Evolutionary conservation across 2,329 filamentous ascomycete species (phyloP), one percentile per base, ranked within the genome.

Genomic region (Pseudocercospora fuligena): DNA sequence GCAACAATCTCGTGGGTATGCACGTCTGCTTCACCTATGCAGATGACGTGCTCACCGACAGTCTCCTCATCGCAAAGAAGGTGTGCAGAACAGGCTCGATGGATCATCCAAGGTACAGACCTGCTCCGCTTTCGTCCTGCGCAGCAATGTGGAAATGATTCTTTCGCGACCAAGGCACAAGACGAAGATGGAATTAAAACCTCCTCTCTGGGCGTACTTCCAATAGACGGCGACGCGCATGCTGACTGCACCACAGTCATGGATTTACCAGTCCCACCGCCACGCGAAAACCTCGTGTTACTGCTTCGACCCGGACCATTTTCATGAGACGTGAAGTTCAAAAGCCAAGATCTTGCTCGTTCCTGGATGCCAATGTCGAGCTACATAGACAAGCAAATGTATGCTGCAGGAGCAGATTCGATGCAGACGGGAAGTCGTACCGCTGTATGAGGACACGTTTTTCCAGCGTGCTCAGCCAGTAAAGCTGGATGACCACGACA

Each of bases 281-380:
- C 66, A 68, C 63, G 66, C 63, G 66, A 66, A 49, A 56, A 61
- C 60, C 47, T 67, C 65, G 61, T 64, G 57, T 25, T 49, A 62
- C 53, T 16, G 23, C 19, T 54, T 49, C 2, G n/a, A 25, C 43
- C 25, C 33, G 43, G 16, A 43, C 21, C 57, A 31, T 29, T 27
- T 54, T 8, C 16, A 54, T 54, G 21, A 54, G 51, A 43, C n/a
- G 53, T 36, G 11, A 29, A 40, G 27, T 14, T n/a, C 40, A 14
- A 58, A 47, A 27, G 51, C 25, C 51, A 31, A 54, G 27, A 40
- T 29, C 9, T 11, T 64, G 51, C 36, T 49, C 36, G 61, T 54
- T 47, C 31, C n/a, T 40, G 36, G 61, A 59, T 33, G 33, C 27
- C 60, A 62, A 40, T 25, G 9, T 54, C 47, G 59, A 21, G 5